phyloP scores from a whole-genome alignment of 495 filamentous ascomycete genomes.

The Daldinia bambusicola region DNA sequence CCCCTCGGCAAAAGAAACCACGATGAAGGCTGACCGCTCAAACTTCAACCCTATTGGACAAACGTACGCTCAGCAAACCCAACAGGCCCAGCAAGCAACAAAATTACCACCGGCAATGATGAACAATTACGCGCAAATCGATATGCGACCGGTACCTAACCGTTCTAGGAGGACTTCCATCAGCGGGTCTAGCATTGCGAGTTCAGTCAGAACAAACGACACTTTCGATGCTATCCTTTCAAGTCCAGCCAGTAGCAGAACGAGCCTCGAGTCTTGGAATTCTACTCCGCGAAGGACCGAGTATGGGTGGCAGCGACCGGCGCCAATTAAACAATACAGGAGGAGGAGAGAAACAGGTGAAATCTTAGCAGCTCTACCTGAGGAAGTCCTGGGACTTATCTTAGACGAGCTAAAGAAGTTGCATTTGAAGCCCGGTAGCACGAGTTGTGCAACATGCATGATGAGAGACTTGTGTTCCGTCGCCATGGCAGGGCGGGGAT shows the following conservation, averaged over 20 bases:
- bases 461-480: slow-evolving; percentile 78
- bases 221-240: slow-evolving; percentile 48
- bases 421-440: slow-evolving; percentile 55
- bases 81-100: slow-evolving; percentile 30
- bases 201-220: slow-evolving; percentile 41
- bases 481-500: slow-evolving; percentile 71
- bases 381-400: slow-evolving; percentile 67
- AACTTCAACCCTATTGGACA: slow-evolving; percentile 35
- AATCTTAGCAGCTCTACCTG: slow-evolving; percentile 64
- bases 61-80: slow-evolving; percentile 30
- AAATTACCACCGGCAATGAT: slow-evolving; percentile 40
- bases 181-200: slow-evolving; percentile 43
- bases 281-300: slow-evolving; percentile 42
- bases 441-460: slow-evolving; percentile 78
- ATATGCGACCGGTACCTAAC: slow-evolving; percentile 40
- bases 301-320: slow-evolving; percentile 54
- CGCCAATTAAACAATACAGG: slow-evolving; percentile 51
- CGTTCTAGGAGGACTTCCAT: slow-evolving; percentile 36
- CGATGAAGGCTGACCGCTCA: slow-evolving; percentile 33
- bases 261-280: slow-evolving; percentile 56
- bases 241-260: slow-evolving; percentile 52
- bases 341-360: slow-evolving; percentile 56
- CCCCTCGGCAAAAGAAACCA: slow-evolving; percentile 7
- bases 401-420: slow-evolving; percentile 58
- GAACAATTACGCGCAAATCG: slow-evolving; percentile 48